A percentile compares a stretch with the other conserved stretches of the same genome.
phyloP scores from a whole-genome alignment of 768 basidiomycete species.

The Obba rivulosa region DNA sequence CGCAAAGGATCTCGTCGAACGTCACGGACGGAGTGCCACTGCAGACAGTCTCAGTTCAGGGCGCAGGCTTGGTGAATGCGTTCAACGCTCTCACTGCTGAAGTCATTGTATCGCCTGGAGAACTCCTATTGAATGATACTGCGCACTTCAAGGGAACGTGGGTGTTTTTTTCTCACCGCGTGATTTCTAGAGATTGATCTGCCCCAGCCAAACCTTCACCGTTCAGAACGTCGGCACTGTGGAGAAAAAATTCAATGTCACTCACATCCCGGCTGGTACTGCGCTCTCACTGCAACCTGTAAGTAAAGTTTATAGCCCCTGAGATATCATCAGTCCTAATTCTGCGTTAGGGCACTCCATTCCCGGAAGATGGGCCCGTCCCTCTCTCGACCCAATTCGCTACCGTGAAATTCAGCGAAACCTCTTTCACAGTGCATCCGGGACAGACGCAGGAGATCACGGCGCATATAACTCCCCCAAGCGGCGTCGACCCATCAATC shows the following conservation, averaged over 20 bases:
- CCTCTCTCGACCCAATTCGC: slow-evolving; percentile 42
- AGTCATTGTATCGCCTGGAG: slow-evolving; percentile 47
- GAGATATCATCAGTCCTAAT: not conserved
- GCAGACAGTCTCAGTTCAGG: slow-evolving; percentile 49
- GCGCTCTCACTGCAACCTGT: slow-evolving; percentile 41
- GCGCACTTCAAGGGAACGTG: slow-evolving; percentile 43
- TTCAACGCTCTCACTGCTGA: slow-evolving; percentile 51
- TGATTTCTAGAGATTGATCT: not conserved
- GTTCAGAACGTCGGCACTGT: slow-evolving; percentile 45
- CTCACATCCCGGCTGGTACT: slow-evolving; percentile 54
- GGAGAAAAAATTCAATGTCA: slow-evolving; percentile 40
- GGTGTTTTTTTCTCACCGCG: slow-evolving; percentile 12
- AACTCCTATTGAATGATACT: slow-evolving; percentile 63
- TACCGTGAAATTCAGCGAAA: slow-evolving; percentile 39
- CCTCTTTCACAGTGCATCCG: slow-evolving; percentile 39
- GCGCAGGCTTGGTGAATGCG: slow-evolving; percentile 52
- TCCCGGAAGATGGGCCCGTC: slow-evolving; percentile 43
- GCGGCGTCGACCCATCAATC: slow-evolving; percentile 32
- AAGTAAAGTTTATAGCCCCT: slow-evolving; percentile 11
- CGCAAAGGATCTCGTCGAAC: slow-evolving; percentile 36
- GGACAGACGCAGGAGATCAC: slow-evolving; percentile 36
- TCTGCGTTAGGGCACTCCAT: slow-evolving; percentile 30
- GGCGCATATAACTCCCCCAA: slow-evolving; percentile 43
- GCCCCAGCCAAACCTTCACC: slow-evolving; percentile 40
- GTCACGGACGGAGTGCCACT: slow-evolving; percentile 44